phyloP scores from a whole-genome alignment of 306 rosid genomes.

The Begonia masoniana region DNA sequence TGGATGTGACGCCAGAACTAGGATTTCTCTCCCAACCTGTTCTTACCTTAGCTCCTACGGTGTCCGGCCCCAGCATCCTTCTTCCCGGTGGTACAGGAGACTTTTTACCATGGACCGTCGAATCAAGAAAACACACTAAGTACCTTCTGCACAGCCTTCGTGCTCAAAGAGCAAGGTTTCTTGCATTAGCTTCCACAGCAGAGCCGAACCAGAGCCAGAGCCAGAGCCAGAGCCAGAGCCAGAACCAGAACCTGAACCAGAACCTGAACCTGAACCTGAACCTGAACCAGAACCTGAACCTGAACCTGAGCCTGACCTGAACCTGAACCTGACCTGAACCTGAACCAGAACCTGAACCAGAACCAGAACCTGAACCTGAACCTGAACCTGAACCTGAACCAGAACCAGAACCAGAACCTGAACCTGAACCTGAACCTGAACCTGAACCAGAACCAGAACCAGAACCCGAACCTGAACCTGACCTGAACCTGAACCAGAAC shows the following conservation, averaged over 20 bases:
- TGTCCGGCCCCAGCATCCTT: constrained; percentile 17
- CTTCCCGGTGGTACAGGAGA: constrained; percentile 73
- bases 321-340: too few relatives aligned
- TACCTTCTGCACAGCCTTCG: constrained; percentile 72
- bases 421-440: too few relatives aligned
- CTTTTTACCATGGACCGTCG: constrained; percentile 83
- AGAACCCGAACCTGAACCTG: too few relatives aligned
- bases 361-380: too few relatives aligned
- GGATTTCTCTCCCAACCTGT: constrained; percentile 50
- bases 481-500: too few relatives aligned
- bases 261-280: too few relatives aligned
- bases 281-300: too few relatives aligned
- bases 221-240: constrained; percentile 3
- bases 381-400: too few relatives aligned
- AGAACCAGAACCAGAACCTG: too few relatives aligned
- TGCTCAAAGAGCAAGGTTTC: constrained; percentile 63
- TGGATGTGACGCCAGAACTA: constrained; percentile 55
- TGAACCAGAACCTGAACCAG: too few relatives aligned
- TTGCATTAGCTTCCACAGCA: constrained; percentile 41
- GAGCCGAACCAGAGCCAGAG: constrained; percentile 18
- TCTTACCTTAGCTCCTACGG: constrained; percentile 55
- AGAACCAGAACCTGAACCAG: constrained; percentile 1
- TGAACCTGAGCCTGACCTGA: too few relatives aligned
- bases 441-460: too few relatives aligned
- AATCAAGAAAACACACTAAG: constrained; percentile 63